Percentiles rank a stretch among this genome's conserved stretches.
Evolutionary conservation across 202 grass and related monocot species (phyloP).

Genomic region (Carex arenaria): DNA sequence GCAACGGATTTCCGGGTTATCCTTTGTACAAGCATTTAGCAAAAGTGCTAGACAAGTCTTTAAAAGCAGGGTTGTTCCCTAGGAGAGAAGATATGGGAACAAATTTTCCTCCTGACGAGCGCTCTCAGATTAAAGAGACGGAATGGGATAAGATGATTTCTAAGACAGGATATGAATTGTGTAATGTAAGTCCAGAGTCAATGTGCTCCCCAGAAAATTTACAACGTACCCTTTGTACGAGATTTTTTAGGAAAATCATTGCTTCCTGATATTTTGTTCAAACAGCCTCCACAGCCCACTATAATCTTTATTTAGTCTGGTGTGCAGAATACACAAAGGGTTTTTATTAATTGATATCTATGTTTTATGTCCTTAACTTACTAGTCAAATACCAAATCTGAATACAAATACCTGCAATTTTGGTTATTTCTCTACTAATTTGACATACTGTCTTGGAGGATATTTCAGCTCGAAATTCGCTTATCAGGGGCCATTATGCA

Average conservation of each 20-base stretch:
- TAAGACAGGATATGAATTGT: slow-evolving; percentile 49
- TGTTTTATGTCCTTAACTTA: not conserved
- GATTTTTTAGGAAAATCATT: not conserved
- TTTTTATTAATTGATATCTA: not conserved
- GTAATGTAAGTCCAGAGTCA: slow-evolving; percentile 26
- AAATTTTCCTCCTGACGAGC: slow-evolving; percentile 29
- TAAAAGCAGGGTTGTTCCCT: slow-evolving; percentile 35
- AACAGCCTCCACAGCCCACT: not conserved
- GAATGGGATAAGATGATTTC: slow-evolving; percentile 45
- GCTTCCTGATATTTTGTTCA: not conserved
- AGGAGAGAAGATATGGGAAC: not conserved
- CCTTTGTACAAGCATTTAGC: slow-evolving; percentile 53
- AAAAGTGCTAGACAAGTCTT: slow-evolving; percentile 17
- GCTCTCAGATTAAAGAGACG: slow-evolving; percentile 25
- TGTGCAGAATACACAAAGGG: not conserved
- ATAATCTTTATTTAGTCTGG: not conserved
- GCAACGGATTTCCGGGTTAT: slow-evolving; percentile 25
- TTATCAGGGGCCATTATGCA: not conserved
- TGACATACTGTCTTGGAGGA: not conserved
- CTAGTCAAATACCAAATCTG: not conserved
- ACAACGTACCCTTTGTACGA: not conserved
- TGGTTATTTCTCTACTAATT: not conserved
- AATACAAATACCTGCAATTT: not conserved
- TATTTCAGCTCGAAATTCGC: not conserved
- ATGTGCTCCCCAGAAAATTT: not conserved